Conservation (phyloP, 148 eudicot species). For the Vaccinium darrowii region DNA sequence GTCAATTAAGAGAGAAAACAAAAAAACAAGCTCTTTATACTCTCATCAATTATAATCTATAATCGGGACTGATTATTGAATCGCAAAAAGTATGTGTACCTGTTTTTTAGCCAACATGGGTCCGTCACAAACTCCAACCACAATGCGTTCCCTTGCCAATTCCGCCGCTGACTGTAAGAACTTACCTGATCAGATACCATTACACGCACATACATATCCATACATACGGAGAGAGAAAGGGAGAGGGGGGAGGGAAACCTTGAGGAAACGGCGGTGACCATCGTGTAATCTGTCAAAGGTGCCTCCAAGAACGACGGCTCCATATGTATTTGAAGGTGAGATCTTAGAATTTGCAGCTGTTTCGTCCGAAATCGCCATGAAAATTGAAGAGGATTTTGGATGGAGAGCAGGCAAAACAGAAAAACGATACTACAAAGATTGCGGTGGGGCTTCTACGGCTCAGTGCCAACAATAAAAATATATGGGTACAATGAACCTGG, state of each 20-base stretch:
- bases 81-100: slow-evolving; percentile 38
- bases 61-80: background rate
- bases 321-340: slow-evolving; percentile 59
- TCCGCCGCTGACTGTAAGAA: slow-evolving; percentile 67
- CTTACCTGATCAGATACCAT: background rate
- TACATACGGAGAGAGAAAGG: background rate
- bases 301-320: slow-evolving; percentile 78
- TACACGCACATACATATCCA: background rate
- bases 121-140: slow-evolving; percentile 90
- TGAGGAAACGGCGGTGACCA: slow-evolving; percentile 91
- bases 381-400: background rate
- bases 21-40: background rate
- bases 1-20: background rate
- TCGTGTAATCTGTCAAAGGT: slow-evolving; percentile 94
- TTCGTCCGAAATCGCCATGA: slow-evolving; percentile 25
- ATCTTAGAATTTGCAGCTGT: slow-evolving; percentile 17
- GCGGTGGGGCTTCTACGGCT: background rate
- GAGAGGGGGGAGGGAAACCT: slow-evolving; percentile 30
- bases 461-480: background rate
- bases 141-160: slow-evolving; percentile 70
- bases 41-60: background rate
- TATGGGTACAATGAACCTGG: background rate
- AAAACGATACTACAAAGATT: background rate
- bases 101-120: slow-evolving; percentile 77
- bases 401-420: background rate